Evolutionary conservation across 305 asterid species (phyloP).

Genomic region (Solanum hybrid): DNA sequence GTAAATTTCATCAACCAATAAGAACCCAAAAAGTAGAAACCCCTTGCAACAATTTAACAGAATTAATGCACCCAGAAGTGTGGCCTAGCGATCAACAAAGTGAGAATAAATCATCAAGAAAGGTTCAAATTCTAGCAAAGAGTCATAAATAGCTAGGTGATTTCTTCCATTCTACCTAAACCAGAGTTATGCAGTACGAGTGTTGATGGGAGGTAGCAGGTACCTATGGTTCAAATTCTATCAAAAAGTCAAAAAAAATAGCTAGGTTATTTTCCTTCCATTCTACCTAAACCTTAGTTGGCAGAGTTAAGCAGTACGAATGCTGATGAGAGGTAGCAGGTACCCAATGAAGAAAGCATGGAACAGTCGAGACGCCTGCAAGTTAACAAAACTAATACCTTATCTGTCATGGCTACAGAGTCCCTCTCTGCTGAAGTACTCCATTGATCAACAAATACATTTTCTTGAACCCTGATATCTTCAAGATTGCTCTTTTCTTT

Average conservation of each 20-base stretch:
- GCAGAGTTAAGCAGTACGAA: background rate
- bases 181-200: background rate
- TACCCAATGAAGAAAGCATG: background rate
- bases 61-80: background rate
- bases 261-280: background rate
- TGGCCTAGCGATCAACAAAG: background rate
- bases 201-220: background rate
- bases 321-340: background rate
- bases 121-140: too few species aligned
- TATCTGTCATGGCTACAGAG: background rate
- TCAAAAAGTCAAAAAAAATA: background rate
- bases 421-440: background rate
- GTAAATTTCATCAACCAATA: too few species aligned
- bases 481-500: conserved; percentile 7
- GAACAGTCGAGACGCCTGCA: background rate
- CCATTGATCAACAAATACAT: conserved; percentile 3
- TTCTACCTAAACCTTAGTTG: background rate
- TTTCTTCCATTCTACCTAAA: background rate
- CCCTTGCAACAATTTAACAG: background rate
- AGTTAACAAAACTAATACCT: background rate
- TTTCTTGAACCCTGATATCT: background rate
- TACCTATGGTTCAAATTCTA: background rate
- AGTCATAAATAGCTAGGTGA: background rate
- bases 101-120: too few species aligned
- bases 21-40: background rate